Conservation (phyloP, 345 rosid species). For the Gossypium stocksii region DNA sequence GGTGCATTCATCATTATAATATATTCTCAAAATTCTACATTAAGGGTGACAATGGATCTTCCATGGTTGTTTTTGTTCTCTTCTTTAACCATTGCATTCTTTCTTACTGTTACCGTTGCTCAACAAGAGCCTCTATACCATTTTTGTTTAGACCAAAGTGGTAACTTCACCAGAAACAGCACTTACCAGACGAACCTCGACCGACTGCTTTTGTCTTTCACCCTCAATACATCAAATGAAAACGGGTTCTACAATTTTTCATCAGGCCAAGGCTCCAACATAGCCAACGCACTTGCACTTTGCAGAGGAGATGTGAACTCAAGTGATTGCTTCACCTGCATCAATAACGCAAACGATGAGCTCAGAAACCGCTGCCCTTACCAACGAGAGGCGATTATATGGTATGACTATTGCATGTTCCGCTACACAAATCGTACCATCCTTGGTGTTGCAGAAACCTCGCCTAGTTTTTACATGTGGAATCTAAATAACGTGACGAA, state of each 20-base stretch:
- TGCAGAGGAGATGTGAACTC: slow-evolving; percentile 34
- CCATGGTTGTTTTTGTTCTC: not conserved
- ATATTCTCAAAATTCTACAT: too few species aligned
- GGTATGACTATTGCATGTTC: slow-evolving; percentile 34
- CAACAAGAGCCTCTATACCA: not conserved
- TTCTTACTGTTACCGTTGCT: not conserved
- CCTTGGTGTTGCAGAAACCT: not conserved
- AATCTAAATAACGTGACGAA: slow-evolving; percentile 5
- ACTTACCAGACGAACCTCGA: slow-evolving; percentile 20
- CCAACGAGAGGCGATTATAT: slow-evolving; percentile 30
- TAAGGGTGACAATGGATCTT: not conserved
- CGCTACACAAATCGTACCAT: slow-evolving; percentile 35
- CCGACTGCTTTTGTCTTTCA: slow-evolving; percentile 19
- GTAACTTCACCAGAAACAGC: slow-evolving; percentile 20
- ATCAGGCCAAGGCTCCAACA: slow-evolving; percentile 15
- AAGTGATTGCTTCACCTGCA: slow-evolving; percentile 25
- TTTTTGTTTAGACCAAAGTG: slow-evolving; percentile 4
- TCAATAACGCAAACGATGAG: slow-evolving; percentile 17
- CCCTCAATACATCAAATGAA: slow-evolving; percentile 12
- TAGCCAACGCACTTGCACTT: slow-evolving; percentile 24
- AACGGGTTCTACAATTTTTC: slow-evolving; percentile 24
- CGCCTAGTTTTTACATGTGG: not conserved
- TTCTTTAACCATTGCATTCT: not conserved
- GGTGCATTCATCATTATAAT: too few species aligned
- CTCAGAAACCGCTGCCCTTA: slow-evolving; percentile 24